Base-by-base conservation (phyloP, 2,329 filamentous ascomycete species). In the Neofusicoccum laricinum region DNA sequence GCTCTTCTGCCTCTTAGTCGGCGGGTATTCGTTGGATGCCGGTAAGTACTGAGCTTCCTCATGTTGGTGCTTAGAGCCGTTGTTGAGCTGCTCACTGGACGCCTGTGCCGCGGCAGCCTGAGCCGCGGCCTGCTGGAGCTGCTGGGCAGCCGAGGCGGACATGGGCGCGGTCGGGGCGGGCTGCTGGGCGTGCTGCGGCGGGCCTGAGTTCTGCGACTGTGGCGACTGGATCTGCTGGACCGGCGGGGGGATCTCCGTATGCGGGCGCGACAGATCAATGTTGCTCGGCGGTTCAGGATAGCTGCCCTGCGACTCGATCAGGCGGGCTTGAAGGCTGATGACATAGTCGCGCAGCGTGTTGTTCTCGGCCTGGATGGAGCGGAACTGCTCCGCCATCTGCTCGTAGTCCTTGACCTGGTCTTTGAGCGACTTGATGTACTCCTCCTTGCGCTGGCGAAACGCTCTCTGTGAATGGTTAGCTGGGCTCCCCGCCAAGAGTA, bases 371-470 rank as follows among this genome's bases (percentile, higher is more conserved):
- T 97, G 92, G 30, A 96, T 80, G n/a, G 84, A 81, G 76, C 96
- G 95, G 78, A 87, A 92, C 64, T 86, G 87, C 67, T 90, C 86
- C 69, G 93, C 90, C 77, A 97, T 86, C 17, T 87, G 84, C 69
- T 87, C 85, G 69, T 88, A 91, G 34, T 95, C 91, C 71, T 92
- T 89, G 59, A 97, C 92, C 75, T 98, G 92, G 74, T 95, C 90
- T 78, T 99, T 95, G 6, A 99, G 85, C 76, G 96, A 96, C 82
- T 96, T 96, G 77, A 99, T 99, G 77, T 99, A 97, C 50, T 92
- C 91, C 79, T 99, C 95, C 76, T 99, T 99, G 67, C 95, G 90
- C 80, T 98, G 93, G 46, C 95, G 91, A 79, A 99, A 99, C 46
- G 95, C 95, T 76, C 95, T 88, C 94, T 99, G 69, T 21, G 17